Percentiles rank a stretch among this genome's conserved stretches.
phyloP scores from a whole-genome alignment of 352 stramenopile genomes.

The Phytopythium litorale region DNA sequence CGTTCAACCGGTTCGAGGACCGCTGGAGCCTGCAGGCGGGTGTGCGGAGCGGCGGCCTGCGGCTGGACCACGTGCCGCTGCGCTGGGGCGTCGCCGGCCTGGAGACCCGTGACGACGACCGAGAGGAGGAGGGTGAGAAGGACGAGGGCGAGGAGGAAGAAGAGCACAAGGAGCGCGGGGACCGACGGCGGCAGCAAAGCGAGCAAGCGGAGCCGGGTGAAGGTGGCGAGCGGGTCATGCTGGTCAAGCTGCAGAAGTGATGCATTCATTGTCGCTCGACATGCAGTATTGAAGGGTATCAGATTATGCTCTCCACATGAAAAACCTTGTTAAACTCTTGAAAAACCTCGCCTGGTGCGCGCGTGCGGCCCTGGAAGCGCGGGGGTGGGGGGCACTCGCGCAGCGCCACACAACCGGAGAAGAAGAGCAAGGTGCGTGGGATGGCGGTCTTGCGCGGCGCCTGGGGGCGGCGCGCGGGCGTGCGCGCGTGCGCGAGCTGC shows the following conservation, averaged over 20 bases:
- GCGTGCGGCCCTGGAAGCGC: background rate
- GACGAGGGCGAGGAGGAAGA: background rate
- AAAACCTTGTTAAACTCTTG: background rate
- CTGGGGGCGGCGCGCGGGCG: background rate
- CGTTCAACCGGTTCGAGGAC: slow-evolving; percentile 68
- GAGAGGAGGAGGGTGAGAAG: background rate
- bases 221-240: slow-evolving; percentile 16
- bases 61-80: slow-evolving; percentile 28
- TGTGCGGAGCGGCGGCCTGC: slow-evolving; percentile 16
- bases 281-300: background rate
- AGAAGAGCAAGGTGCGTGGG: background rate
- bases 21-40: slow-evolving; percentile 51
- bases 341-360: background rate
- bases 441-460: background rate
- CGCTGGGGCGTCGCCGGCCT: slow-evolving; percentile 12
- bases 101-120: background rate
- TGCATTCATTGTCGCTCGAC: background rate
- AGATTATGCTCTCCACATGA: background rate
- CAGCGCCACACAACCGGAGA: background rate
- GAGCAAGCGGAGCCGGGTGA: slow-evolving; percentile 3
- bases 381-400: background rate
- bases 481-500: background rate
- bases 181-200: background rate
- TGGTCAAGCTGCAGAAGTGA: slow-evolving; percentile 42
- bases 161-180: background rate